phyloP scores from a whole-genome alignment of 2,329 filamentous ascomycete genomes.

The Orbilia oligospora region DNA sequence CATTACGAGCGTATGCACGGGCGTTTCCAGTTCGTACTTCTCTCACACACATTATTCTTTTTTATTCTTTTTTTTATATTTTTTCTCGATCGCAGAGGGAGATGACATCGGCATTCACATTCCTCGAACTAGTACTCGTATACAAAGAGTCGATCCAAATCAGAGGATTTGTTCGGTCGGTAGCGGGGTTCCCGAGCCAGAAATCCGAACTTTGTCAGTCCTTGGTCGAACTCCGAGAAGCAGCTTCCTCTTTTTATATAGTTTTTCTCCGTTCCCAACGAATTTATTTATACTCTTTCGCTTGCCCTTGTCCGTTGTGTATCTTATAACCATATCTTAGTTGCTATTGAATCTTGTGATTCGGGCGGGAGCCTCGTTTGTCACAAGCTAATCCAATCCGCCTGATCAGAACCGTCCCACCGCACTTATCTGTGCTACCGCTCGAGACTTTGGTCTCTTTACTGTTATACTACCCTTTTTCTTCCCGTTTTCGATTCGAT shows the following conservation, averaged over 20 bases:
- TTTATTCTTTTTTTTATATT: neutral
- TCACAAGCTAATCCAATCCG: conserved; percentile 46
- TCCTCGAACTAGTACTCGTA: neutral
- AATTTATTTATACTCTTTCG: conserved; percentile 34
- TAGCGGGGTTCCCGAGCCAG: conserved; percentile 52
- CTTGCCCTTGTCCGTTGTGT: conserved; percentile 26
- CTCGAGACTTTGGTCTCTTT: neutral
- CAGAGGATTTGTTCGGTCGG: conserved; percentile 35
- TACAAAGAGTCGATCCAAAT: neutral
- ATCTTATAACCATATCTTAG: conserved; percentile 20
- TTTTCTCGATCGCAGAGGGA: conserved; percentile 5
- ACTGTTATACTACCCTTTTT: neutral
- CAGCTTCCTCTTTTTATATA: conserved; percentile 46
- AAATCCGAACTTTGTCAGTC: conserved; percentile 30
- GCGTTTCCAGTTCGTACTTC: conserved; percentile 16
- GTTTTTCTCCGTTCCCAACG: conserved; percentile 19
- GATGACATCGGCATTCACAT: conserved; percentile 27
- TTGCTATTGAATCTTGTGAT: conserved; percentile 39
- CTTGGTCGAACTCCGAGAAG: conserved; percentile 24
- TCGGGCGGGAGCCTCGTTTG: conserved; percentile 23
- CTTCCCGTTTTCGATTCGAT: conserved; percentile 9
- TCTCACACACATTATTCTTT: neutral
- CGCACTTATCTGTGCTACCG: conserved; percentile 20
- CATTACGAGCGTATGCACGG: conserved; percentile 38
- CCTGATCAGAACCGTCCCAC: conserved; percentile 39